Percentiles rank a stretch among this genome's conserved stretches.
phyloP scores from a whole-genome alignment of 139 green algal genomes.

The Picochlorum sp. region DNA sequence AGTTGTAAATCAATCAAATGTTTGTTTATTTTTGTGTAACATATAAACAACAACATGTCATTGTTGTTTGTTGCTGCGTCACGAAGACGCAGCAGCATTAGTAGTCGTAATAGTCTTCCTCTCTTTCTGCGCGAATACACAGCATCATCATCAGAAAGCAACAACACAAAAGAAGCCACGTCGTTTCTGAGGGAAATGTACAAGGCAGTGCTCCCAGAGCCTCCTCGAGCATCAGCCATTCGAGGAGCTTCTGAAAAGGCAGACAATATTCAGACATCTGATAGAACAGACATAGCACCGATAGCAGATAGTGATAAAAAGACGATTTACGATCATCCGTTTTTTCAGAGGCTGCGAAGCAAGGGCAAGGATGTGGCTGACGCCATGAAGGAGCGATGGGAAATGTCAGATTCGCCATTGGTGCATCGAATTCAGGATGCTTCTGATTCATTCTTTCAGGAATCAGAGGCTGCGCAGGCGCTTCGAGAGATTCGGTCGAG shows the following conservation, averaged over 20 bases:
- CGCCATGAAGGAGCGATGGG: slow-evolving; percentile 79
- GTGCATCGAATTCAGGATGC: slow-evolving; percentile 86
- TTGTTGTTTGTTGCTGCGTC: too few relatives aligned
- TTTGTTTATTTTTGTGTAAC: too few relatives aligned
- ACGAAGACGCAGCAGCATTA: too few relatives aligned
- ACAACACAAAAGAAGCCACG: too few relatives aligned
- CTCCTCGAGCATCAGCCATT: slow-evolving; percentile 20
- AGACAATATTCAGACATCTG: slow-evolving; percentile 14
- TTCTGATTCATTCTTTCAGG: slow-evolving; percentile 59
- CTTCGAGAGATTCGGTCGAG: slow-evolving; percentile 72
- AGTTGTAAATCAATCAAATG: too few relatives aligned
- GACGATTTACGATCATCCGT: slow-evolving; percentile 28
- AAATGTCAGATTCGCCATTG: slow-evolving; percentile 82
- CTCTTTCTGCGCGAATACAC: too few relatives aligned
- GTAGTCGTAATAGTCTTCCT: too few relatives aligned
- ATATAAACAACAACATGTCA: too few relatives aligned
- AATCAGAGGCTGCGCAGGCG: slow-evolving; percentile 62
- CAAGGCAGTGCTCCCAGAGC: slow-evolving; percentile 21
- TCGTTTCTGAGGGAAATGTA: slow-evolving; percentile 7
- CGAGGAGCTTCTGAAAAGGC: slow-evolving; percentile 18
- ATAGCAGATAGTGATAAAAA: slow-evolving; percentile 14
- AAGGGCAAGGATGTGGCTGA: slow-evolving; percentile 69
- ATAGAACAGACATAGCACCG: slow-evolving; percentile 2
- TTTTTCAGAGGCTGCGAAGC: slow-evolving; percentile 35
- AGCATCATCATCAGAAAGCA: too few relatives aligned